phyloP scores from a whole-genome alignment of 2,329 filamentous ascomycete species.

The Diplodia intermedia region DNA sequence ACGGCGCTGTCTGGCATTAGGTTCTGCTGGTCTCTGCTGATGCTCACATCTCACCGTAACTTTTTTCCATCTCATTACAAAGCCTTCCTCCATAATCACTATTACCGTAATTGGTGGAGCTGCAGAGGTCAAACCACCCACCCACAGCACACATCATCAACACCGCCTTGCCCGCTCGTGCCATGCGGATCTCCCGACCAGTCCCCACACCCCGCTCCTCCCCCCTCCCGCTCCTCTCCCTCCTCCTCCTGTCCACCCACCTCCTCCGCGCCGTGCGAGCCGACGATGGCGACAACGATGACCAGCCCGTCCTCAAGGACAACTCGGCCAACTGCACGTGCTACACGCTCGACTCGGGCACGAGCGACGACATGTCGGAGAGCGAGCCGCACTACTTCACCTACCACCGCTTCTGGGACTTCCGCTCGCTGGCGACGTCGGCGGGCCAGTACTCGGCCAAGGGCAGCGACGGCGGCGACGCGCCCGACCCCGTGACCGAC shows the following conservation, averaged over 20 bases:
- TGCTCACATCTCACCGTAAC: not conserved
- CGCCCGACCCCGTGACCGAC: conserved; percentile 41
- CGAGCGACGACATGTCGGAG: conserved; percentile 43
- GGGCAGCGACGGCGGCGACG: conserved; percentile 26
- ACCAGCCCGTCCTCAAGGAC: conserved; percentile 40
- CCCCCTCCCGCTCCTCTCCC: conserved; percentile 9
- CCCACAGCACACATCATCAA: not conserved
- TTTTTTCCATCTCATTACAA: no score
- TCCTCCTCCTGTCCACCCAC: conserved; percentile 2
- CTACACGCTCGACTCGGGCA: conserved; percentile 55
- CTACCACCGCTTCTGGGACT: conserved; percentile 61
- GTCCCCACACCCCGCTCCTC: conserved; percentile 7
- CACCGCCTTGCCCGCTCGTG: conserved; percentile 6
- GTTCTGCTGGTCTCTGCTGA: not conserved
- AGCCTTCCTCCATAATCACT: not conserved
- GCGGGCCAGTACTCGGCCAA: conserved; percentile 37
- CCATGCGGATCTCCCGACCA: conserved; percentile 23
- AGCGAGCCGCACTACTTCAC: conserved; percentile 52
- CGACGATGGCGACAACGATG: conserved; percentile 1
- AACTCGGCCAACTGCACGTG: conserved; percentile 53
- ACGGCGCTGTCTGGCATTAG: not conserved
- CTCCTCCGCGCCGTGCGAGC: conserved; percentile 4
- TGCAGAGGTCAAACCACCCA: not conserved
- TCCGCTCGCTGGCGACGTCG: conserved; percentile 52
- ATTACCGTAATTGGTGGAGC: conserved; percentile 9